Evolutionary conservation across 2,329 filamentous ascomycete species (phyloP), one percentile per base, ranked within the genome.

Genomic region (Fusarium pseudocircinatum): DNA sequence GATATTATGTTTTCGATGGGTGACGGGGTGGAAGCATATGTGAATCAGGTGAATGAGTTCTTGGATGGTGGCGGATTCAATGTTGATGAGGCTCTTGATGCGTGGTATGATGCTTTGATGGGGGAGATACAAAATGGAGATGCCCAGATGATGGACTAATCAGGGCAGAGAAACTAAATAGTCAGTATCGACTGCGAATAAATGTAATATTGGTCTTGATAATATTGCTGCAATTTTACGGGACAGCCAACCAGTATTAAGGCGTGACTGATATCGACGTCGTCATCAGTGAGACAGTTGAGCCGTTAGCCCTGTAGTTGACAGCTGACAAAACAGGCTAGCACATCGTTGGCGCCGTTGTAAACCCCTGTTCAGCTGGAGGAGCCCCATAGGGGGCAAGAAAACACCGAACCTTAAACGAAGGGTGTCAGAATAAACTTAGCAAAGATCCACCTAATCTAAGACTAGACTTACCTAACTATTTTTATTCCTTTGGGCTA

Each of bases 1-100:
- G 40, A 46, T 4, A 42, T n/a, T 0, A 49, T 43, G 30, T 42
- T 47, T 4, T 57, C 63, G 0, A 57, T 66, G 42, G 60, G 49
- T 0, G 42, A 65, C 7, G 60, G 49, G 0, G 42, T 64, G 4
- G 63, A 66, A 14, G 60, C 63, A 1, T 66, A 66, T 26, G n/a
- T 66, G 0, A 66, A 24, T 0, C 63, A 66, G 10, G 63, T 66
- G 9, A 43, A 39, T 22, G 60, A 66, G 6, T 49, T 64, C 2
- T 7, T 66, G 6, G 63, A 66, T 18, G 49, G 63, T 0, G 63
- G 60, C 8, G 49, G 63, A 1, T 57, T 66, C 0, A 66, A 57
- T 22, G 30, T 57, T 16, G 63, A 66, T 6, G 63, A 66, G 18
- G 60, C 63, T 18, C 63, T 66, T 15, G 63, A 66, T 30, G 49